Conservation (phyloP, 192 early-diverging fungal genomes). For the Chytriomyces sp. region DNA sequence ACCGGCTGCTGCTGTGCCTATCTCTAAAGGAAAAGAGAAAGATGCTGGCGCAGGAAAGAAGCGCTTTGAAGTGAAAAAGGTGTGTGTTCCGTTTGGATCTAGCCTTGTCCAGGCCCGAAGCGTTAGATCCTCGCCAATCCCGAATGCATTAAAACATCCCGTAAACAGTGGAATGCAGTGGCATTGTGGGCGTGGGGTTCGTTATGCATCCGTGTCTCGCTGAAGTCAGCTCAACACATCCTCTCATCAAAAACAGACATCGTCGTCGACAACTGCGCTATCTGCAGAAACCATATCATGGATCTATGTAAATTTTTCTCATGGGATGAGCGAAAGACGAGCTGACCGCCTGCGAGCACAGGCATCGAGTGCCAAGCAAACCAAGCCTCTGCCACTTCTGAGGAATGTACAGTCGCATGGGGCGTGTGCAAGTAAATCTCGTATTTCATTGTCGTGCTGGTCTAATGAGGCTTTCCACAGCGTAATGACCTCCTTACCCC, state of each 20-base stretch:
- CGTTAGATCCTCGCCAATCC: neutral
- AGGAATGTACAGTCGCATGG: constrained; percentile 96
- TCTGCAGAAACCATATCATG: constrained; percentile 99
- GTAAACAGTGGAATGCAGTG: constrained; percentile 95
- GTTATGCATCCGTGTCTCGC: neutral
- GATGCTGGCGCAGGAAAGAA: constrained; percentile 51
- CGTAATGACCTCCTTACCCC: neutral
- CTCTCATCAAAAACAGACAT: constrained; percentile 65
- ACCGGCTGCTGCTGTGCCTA: constrained; percentile 31
- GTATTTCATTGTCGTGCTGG: neutral
- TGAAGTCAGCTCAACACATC: neutral
- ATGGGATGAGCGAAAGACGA: neutral
- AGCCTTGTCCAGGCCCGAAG: too few relatives aligned
- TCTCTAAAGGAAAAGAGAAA: constrained; percentile 49
- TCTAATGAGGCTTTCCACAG: neutral
- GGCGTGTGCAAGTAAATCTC: constrained; percentile 86
- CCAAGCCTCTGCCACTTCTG: constrained; percentile 87
- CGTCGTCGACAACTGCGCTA: constrained; percentile 97
- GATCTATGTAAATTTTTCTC: constrained; percentile 74
- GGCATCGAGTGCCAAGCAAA: constrained; percentile 98
- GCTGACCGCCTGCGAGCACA: constrained; percentile 26
- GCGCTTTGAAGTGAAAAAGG: constrained; percentile 95
- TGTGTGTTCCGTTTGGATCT: constrained; percentile 34
- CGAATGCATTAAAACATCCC: neutral
- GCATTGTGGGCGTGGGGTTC: constrained; percentile 98